These are phyloP conservation scores for Chlorella variabilis DNA, from an alignment of 163 green algal species.

Conservation along the genomic window DNA sequence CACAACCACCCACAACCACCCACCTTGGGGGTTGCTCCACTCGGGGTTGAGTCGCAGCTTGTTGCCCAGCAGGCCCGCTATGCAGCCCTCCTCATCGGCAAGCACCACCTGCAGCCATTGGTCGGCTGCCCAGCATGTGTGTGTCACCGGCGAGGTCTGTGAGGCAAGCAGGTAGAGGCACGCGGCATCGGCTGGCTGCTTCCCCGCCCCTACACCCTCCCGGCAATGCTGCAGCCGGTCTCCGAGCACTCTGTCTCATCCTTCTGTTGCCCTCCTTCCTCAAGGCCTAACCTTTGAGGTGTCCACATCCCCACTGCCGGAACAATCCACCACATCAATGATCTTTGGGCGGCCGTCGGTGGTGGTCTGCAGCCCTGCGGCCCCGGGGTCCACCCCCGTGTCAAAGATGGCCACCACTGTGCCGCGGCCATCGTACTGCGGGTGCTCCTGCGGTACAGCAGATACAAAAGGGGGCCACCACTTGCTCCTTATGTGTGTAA, in stretches of 20 bases:
- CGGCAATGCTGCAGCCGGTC: too few species aligned
- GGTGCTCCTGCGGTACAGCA: conserved; percentile 55
- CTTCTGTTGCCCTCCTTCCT: too few species aligned
- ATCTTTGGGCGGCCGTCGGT: conserved; percentile 50
- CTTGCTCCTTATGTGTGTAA: too few species aligned
- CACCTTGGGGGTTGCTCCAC: conserved; percentile 87
- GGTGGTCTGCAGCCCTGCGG: conserved; percentile 43
- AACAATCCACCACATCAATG: conserved; percentile 89
- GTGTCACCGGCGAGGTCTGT: too few species aligned
- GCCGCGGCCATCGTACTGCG: conserved; percentile 76
- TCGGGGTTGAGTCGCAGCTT: conserved; percentile 74
- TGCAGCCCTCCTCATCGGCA: conserved; percentile 70
- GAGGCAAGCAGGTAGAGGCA: too few species aligned
- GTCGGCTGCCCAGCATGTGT: too few species aligned
- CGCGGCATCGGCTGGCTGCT: too few species aligned
- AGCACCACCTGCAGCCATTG: conserved; percentile 60
- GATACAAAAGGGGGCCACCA: not conserved
- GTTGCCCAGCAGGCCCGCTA: conserved; percentile 64
- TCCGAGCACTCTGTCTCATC: too few species aligned
- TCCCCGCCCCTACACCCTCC: too few species aligned
- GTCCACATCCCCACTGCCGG: conserved; percentile 89
- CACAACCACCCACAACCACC: too few species aligned
- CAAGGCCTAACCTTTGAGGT: conserved; percentile 65
- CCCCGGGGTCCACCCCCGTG: conserved; percentile 75
- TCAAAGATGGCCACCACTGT: conserved; percentile 88